Percentiles rank a stretch among this genome's conserved stretches.
Conservation (phyloP, 257 asterid species). For the Przewalskia tangutica region DNA sequence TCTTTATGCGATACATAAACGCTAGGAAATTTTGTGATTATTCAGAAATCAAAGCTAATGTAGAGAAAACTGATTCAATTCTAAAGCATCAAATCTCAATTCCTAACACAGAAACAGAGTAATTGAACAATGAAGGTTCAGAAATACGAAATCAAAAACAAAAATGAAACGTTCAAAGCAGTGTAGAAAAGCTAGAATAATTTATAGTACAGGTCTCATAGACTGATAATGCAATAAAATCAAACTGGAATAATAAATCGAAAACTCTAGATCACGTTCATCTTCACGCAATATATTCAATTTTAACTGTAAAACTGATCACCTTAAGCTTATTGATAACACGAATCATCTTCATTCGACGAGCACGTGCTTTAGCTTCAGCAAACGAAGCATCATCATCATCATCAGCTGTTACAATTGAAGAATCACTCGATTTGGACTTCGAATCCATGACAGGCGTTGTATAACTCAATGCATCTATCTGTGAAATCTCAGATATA, state of each 20-base stretch:
- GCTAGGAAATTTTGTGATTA: no score
- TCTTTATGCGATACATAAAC: no score
- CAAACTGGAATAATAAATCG: background rate
- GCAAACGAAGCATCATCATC: background rate
- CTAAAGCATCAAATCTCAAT: background rate
- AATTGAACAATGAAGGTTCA: background rate
- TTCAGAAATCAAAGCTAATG: no score
- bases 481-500: background rate
- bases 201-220: background rate
- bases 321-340: background rate
- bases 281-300: background rate
- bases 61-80: background rate
- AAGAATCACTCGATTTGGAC: background rate
- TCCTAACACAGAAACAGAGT: background rate
- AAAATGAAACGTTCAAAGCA: background rate
- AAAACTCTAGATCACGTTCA: background rate
- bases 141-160: background rate
- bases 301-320: background rate
- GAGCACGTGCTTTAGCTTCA: background rate
- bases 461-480: background rate
- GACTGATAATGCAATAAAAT: background rate
- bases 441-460: background rate
- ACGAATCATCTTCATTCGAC: background rate
- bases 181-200: background rate
- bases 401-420: background rate